phyloP scores from a whole-genome alignment of 2,329 filamentous ascomycete genomes.

The Hypoxylon sp. region DNA sequence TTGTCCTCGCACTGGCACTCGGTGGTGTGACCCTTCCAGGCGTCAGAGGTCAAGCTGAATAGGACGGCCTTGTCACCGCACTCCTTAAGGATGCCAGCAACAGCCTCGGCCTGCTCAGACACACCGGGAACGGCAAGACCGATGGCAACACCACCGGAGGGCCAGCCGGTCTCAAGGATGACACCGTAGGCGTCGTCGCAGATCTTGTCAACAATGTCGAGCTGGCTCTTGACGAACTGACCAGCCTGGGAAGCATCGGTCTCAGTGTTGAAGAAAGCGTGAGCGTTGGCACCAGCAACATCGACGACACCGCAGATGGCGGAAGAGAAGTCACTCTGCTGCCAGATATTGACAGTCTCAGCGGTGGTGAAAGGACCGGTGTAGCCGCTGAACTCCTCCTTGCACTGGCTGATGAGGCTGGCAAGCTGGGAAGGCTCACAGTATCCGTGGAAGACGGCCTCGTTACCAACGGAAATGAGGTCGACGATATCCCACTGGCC shows the following conservation, averaged over 20 bases:
- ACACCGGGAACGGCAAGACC: conserved; percentile 74
- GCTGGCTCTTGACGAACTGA: conserved; percentile 76
- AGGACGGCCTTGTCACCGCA: conserved; percentile 77
- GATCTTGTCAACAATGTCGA: conserved; percentile 72
- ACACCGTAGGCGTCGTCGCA: conserved; percentile 73
- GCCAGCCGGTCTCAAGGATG: conserved; percentile 94
- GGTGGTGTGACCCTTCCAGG: conserved; percentile 78
- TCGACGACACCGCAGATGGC: conserved; percentile 78
- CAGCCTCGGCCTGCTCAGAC: conserved; percentile 74
- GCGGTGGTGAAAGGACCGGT: conserved; percentile 80
- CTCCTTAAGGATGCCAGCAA: conserved; percentile 72
- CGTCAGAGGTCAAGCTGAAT: conserved; percentile 82
- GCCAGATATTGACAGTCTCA: conserved; percentile 83
- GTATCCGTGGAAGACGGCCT: conserved; percentile 81
- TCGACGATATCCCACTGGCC: conserved; percentile 77
- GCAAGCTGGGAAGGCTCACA: conserved; percentile 71
- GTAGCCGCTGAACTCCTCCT: conserved; percentile 76
- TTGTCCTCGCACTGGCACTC: conserved; percentile 76
- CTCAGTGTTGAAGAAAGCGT: conserved; percentile 89
- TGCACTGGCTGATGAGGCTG: conserved; percentile 73
- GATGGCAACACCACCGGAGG: conserved; percentile 73
- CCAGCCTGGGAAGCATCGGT: conserved; percentile 73
- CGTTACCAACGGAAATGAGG: conserved; percentile 89
- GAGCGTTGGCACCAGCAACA: conserved; percentile 84
- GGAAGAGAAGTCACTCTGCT: conserved; percentile 64